These are phyloP conservation scores for Ramalina intermedia DNA, from an alignment of 495 filamentous ascomycete genomes.

Conservation along the genomic window DNA sequence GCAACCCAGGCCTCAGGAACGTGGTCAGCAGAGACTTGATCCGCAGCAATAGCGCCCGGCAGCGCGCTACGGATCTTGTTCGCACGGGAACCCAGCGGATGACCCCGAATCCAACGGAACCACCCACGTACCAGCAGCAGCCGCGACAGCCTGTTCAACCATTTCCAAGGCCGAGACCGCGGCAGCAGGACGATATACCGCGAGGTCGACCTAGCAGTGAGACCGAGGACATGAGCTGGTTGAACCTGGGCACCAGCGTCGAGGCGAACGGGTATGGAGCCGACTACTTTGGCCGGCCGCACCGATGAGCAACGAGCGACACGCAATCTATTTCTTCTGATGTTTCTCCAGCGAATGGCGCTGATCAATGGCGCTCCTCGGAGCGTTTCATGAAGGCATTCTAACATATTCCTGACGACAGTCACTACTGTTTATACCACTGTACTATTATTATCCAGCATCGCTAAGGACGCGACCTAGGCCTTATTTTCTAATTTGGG, in stretches of 20 bases:
- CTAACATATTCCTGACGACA: no score
- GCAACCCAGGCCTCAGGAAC: slow-evolving; percentile 7
- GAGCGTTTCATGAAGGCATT: no score
- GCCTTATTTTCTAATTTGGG: no score
- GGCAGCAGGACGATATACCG: slow-evolving; percentile 6
- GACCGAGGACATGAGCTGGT: slow-evolving; percentile 57
- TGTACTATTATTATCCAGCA: no score
- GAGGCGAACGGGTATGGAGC: slow-evolving; percentile 1
- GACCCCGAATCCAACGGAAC: not conserved
- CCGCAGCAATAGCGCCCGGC: slow-evolving; percentile 1
- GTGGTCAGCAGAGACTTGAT: slow-evolving; percentile 12
- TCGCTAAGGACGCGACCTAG: no score
- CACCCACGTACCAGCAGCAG: not conserved
- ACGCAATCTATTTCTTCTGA: no score
- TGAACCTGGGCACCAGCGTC: slow-evolving; percentile 37
- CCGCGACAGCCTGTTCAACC: not conserved
- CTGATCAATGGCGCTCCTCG: no score
- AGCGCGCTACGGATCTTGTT: not conserved
- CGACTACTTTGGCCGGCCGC: no score
- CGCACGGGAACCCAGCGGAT: slow-evolving; percentile 2
- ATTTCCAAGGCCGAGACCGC: not conserved
- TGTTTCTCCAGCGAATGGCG: no score
- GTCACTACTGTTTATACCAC: no score
- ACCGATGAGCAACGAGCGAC: no score
- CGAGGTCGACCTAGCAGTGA: slow-evolving; percentile 11